Evolutionary conservation across 345 rosid species (phyloP).

Genomic region (Hibiscus mutabilis): DNA sequence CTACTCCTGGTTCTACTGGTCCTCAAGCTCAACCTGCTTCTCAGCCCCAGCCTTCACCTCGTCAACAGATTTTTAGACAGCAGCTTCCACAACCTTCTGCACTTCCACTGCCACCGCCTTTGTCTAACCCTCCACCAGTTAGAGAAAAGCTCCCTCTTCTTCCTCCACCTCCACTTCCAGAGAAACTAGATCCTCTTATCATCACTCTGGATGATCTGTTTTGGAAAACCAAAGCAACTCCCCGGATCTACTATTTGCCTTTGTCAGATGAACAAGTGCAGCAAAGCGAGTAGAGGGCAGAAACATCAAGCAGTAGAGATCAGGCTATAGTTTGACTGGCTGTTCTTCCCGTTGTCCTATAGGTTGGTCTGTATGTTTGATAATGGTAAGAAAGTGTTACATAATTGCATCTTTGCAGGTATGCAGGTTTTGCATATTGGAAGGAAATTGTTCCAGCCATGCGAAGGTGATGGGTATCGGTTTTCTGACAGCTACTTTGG

Average conservation of each 20-base stretch:
- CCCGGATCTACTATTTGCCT: conserved; percentile 94
- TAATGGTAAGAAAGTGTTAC: conserved; percentile 32
- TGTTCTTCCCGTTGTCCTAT: conserved; percentile 17
- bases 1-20: conserved; percentile 28
- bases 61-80: conserved; percentile 46
- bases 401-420: conserved; percentile 38
- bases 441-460: conserved; percentile 21
- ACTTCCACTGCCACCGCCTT: conserved; percentile 58
- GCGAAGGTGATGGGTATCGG: conserved; percentile 25
- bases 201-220: conserved; percentile 93
- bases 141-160: conserved; percentile 54
- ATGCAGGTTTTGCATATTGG: conserved; percentile 36
- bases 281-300: conserved; percentile 52
- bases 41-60: conserved; percentile 48
- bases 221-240: conserved; percentile 84
- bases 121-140: conserved; percentile 35
- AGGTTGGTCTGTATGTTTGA: conserved; percentile 21
- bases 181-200: conserved; percentile 76
- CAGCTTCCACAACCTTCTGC: conserved; percentile 50
- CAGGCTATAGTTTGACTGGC: conserved; percentile 19
- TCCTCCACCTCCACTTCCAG: conserved; percentile 67
- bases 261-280: conserved; percentile 84
- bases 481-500: conserved; percentile 22
- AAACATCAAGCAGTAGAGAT: conserved; percentile 35
- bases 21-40: conserved; percentile 29